Evolutionary conservation across 345 rosid species (phyloP).

Genomic region (Rubroshorea leprosula): DNA sequence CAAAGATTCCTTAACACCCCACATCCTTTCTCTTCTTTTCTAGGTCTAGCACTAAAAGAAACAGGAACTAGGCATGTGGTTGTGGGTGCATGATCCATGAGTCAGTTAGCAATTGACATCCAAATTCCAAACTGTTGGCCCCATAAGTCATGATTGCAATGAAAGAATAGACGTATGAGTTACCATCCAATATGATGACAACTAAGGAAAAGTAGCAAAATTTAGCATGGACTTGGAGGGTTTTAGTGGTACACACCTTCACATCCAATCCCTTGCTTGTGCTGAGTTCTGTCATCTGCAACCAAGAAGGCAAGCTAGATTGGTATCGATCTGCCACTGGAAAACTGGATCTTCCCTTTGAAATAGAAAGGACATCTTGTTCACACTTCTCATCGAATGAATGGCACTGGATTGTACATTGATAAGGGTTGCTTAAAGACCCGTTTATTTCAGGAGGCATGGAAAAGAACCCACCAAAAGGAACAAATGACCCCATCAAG

Average conservation of each 20-base stretch:
- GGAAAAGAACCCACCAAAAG: conserved; percentile 84
- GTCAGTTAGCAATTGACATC: too few species aligned
- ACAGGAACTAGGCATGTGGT: too few species aligned
- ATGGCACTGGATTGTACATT: conserved; percentile 25
- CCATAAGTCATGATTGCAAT: neutral
- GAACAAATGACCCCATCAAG: conserved; percentile 93
- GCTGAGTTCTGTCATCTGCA: conserved; percentile 52
- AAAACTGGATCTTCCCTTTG: conserved; percentile 34
- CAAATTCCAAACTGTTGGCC: neutral
- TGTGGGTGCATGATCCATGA: too few species aligned
- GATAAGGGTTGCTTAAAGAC: conserved; percentile 33
- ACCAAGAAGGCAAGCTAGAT: conserved; percentile 61
- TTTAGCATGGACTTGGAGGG: conserved; percentile 1
- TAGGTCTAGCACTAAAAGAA: too few species aligned
- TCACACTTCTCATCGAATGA: conserved; percentile 39
- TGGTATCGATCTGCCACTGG: conserved; percentile 58
- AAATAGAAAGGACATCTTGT: conserved; percentile 30
- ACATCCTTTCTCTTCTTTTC: too few species aligned
- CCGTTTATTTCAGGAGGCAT: conserved; percentile 47
- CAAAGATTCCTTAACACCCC: too few species aligned
- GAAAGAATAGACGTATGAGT: neutral
- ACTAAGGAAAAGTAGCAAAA: neutral
- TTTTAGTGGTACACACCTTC: conserved; percentile 42
- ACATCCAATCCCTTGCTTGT: conserved; percentile 27
- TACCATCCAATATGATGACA: neutral